Conservation (phyloP, 371 early-diverging fungal species). For the Mycotypha africana region DNA sequence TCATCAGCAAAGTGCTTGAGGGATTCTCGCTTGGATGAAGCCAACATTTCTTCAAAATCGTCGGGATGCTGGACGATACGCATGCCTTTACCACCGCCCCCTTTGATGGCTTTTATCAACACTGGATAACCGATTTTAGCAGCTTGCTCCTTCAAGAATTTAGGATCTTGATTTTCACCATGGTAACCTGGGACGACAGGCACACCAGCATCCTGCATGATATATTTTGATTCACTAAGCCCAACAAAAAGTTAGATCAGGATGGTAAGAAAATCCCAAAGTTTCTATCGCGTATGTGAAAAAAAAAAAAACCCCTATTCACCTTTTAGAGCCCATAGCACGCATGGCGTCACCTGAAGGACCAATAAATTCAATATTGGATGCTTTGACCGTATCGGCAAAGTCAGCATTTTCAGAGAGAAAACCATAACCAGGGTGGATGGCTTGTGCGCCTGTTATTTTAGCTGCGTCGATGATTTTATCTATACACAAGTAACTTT, state of each 20-base stretch:
- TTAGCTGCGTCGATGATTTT: conserved; percentile 83
- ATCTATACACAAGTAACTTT: conserved; percentile 83
- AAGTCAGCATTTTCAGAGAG: conserved; percentile 94
- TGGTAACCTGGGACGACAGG: conserved; percentile 95
- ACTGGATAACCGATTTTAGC: conserved; percentile 89
- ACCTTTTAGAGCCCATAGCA: conserved; percentile 94
- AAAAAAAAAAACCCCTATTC: too few relatives aligned
- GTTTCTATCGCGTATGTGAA: too few relatives aligned
- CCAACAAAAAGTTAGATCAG: neutral
- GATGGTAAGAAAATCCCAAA: conserved; percentile 11
- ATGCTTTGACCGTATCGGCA: conserved; percentile 68
- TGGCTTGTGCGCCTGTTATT: conserved; percentile 84
- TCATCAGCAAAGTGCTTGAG: conserved; percentile 90
- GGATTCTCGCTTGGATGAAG: conserved; percentile 81
- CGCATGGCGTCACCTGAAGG: conserved; percentile 89
- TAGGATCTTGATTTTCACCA: conserved; percentile 80
- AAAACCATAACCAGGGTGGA: conserved; percentile 96
- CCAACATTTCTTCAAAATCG: conserved; percentile 85
- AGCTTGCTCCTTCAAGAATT: conserved; percentile 73
- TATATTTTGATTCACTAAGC: conserved; percentile 80
- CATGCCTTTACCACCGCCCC: conserved; percentile 99
- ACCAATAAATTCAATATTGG: conserved; percentile 83
- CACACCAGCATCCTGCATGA: conserved; percentile 86
- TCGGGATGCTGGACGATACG: conserved; percentile 71
- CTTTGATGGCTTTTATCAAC: conserved; percentile 93